Base-by-base conservation (phyloP, 148 eudicot genomes). In the Vaccinium myrtillus region DNA sequence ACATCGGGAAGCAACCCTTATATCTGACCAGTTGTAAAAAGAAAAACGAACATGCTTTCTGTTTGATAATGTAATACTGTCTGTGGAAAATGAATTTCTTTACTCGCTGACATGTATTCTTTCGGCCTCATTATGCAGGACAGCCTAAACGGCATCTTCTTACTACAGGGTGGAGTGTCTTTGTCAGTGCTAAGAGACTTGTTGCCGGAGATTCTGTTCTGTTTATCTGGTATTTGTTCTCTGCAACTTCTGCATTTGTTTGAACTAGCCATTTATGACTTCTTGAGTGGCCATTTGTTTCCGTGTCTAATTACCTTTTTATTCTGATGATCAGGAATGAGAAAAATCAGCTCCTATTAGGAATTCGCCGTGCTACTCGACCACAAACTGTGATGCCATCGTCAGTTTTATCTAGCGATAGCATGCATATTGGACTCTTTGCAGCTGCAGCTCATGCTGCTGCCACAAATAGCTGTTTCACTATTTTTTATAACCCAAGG, bases 361-460 rank as follows among this genome's bases (percentile, higher is more conserved):
- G 98, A 82, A 95, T 95, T 83, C 94, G 98, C n/a, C 98, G 96
- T 84, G 98, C 98, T 77, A 91, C 84, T 83, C 91, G 98, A 32
- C 96, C 96, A 11, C 98, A 94, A 86, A 94, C 98, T 80, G 94
- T 92, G 87, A 93, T 95, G 98, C 98, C 98, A 81, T 95, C 98
- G 54, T 95, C 98, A 83, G 98, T 95, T 90, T 87, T 95, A 79
- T 95, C 98, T 43, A 94, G 98, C 84, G 98, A 95, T 88, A 95
- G 98, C 87, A 95, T 95, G 98, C 98, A 95, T 87, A 95, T 95
- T 51, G 98, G 98, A 82, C 92, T 95, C 54, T 93, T 95, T 48
- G 98, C 98, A 65, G 98, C 98, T 83, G 98, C 98, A 50, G 96
- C 98, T 85, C 98, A 95, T 90, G 98, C 98, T 82, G 92, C 98